Evolutionary conservation across 192 early-diverging fungal species (phyloP), one percentile per base, ranked within the genome.

Genomic region (Thamnidium elegans): DNA sequence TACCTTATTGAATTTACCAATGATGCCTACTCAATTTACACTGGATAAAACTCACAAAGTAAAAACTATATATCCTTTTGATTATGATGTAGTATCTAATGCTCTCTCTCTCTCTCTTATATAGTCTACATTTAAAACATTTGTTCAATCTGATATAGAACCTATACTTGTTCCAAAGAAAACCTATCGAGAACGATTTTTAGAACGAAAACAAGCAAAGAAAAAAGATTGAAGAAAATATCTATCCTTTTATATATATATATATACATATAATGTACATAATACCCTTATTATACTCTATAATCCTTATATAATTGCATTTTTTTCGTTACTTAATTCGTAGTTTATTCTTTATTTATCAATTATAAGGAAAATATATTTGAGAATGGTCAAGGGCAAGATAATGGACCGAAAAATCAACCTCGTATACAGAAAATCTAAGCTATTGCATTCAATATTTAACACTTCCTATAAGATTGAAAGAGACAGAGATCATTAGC

Each of bases 1-100:
- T 20, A 50, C 60, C 20, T 50, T 62, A 50, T 62, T 62, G 31
- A 62, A 50, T 62, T 34, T 62, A 36, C 60, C 60, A 13, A 21
- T 62, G 21, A 62, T 46, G 21, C 26, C 60, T 23, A n/a, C 26
- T 4, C 9, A 20, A 54, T 26, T 54, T 19, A 54, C 15, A 5
- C 46, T 17, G 15, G 46, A 48, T 17, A 9, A 48, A 13, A n/a
- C 6, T 5, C 15, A 1, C 46, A 48, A 48, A 19, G 46, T 48
- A 48, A 48, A 48, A 14, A 9, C n/a, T 3, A 6, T 1, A 39
- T 39, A 39, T 39, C 36, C 36, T 39, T 48, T 48, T 48, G 8
- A 48, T 48, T 19, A 17, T 48, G 13, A 4, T 17, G 0, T 7
- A 13, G 0, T 48, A 9, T 48, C 6, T 5, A 19, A 48, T 48